These are phyloP conservation scores for Saturnispora diversa DNA, from an alignment of 805 yeast species.

Conservation along the genomic window DNA sequence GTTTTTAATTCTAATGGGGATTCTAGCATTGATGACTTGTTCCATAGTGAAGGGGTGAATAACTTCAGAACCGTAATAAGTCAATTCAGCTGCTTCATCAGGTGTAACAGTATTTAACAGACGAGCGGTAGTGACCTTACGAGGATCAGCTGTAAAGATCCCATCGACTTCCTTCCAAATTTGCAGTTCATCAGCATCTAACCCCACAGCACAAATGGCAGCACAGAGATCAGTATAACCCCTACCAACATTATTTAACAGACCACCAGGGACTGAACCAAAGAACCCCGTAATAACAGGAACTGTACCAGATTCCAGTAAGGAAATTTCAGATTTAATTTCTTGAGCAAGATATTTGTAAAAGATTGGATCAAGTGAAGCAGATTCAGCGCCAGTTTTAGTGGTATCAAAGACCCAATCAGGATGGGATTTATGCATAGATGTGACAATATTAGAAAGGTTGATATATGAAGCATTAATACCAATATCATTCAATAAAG, in stretches of 20 bases:
- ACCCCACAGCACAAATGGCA: conserved; percentile 89
- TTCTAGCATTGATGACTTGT: conserved; percentile 91
- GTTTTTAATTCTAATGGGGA: conserved; percentile 94
- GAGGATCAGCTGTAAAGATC: conserved; percentile 95
- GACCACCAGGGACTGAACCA: conserved; percentile 93
- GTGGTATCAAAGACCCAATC: conserved; percentile 40
- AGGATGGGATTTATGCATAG: conserved; percentile 33
- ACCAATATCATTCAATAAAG: conserved; percentile 78
- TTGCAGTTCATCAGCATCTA: conserved; percentile 87
- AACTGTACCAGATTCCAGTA: conserved; percentile 37
- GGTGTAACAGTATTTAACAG: conserved; percentile 85
- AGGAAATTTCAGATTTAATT: conserved; percentile 42
- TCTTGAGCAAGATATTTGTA: conserved; percentile 47
- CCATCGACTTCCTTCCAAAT: conserved; percentile 99
- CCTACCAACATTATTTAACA: conserved; percentile 87
- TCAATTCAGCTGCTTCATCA: conserved; percentile 96
- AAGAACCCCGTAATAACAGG: conserved; percentile 96
- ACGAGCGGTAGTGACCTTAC: conserved; percentile 88
- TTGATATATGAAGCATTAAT: conserved; percentile 71
- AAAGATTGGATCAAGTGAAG: conserved; percentile 51
- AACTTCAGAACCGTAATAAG: conserved; percentile 96
- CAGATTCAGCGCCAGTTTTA: conserved; percentile 12
- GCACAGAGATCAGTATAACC: conserved; percentile 98
- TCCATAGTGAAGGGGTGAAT: conserved; percentile 99
- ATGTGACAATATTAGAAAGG: conserved; percentile 52